Evolutionary conservation across 2,329 filamentous ascomycete species (phyloP), one percentile per base, ranked within the genome.

Genomic region (Fusarium sp.): DNA sequence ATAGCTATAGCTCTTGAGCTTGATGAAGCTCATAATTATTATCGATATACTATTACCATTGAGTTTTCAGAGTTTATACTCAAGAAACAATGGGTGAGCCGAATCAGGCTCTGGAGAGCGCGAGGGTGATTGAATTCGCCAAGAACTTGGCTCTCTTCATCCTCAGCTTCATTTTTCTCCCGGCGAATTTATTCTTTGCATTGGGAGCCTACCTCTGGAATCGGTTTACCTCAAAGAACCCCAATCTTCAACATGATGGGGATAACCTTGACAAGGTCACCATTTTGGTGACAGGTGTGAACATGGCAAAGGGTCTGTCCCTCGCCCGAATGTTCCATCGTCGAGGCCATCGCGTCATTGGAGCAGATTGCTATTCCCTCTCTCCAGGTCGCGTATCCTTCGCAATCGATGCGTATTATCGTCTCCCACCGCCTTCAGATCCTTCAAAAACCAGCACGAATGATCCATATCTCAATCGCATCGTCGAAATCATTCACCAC

Each of bases 261-360:
- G 56, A 67, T 17, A 48, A 49, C 15, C 14, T 68, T 26, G 65
- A 69, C 32, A 66, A 37, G 20, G 74, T 75, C 58, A 92, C 87
- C 0, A 82, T 94, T 38, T 85, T 95, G 17, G 86, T 95, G 44
- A 94, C 92, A 0, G 92, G 92, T 4, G 85, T 94, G 5, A 88
- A 89, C 48, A 94, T 93, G 87, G 85, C 88, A 45, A 92, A 93
- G 77, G 92, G 91, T 7, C 83, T 94, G 6, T 82, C 84, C 0
- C 81, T 95, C 12, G 90, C 92, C 7, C 87, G 92, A 37, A 79
- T 87, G 6, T 91, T 94, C 78, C 85, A 91, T 71, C 79, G 86
- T 27, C 84, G 86, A 2, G 90, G 91, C 5, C 90, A 94, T 77
- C 85, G 85, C n/a, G 91, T 94, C 41, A 86, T 94, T 42, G 92